Evolutionary conservation across 1,139 yeast species (phyloP).

Genomic region (Lodderomyces margitis): DNA sequence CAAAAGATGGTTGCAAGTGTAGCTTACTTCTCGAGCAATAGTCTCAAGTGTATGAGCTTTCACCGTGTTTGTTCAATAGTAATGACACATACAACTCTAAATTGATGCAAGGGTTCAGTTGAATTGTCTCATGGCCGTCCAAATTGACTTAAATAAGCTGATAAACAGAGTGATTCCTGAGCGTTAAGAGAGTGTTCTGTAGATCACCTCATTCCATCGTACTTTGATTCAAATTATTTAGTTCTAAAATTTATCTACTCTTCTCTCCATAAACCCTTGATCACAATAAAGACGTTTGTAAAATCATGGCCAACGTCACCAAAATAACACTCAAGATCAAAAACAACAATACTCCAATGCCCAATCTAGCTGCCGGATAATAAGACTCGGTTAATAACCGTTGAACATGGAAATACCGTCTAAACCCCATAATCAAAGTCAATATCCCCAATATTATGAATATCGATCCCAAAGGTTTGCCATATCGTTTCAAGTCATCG

Average conservation of each 20-base stretch:
- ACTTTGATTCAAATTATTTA: neutral
- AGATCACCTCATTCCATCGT: neutral
- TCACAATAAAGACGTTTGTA: slow-evolving; percentile 14
- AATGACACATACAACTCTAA: too few relatives aligned
- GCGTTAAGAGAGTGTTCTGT: too few relatives aligned
- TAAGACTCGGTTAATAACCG: slow-evolving; percentile 23
- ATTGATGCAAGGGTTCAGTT: too few relatives aligned
- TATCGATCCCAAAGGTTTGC: slow-evolving; percentile 37
- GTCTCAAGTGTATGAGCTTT: too few relatives aligned
- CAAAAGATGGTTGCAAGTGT: too few relatives aligned
- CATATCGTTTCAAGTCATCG: slow-evolving; percentile 21
- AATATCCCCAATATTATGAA: slow-evolving; percentile 37
- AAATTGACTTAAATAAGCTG: too few relatives aligned
- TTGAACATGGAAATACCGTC: slow-evolving; percentile 37
- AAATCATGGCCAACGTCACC: slow-evolving; percentile 24
- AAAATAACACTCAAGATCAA: slow-evolving; percentile 22
- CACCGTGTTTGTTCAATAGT: too few relatives aligned
- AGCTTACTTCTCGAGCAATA: too few relatives aligned
- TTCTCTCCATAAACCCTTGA: neutral
- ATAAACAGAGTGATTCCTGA: too few relatives aligned
- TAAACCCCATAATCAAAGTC: slow-evolving; percentile 32
- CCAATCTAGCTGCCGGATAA: slow-evolving; percentile 32
- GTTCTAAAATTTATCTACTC: neutral
- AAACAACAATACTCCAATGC: slow-evolving; percentile 21
- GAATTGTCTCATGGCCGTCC: too few relatives aligned